phyloP scores from a whole-genome alignment of 1,284 basidiomycete genomes.

The Naganishia liquefaciens region DNA sequence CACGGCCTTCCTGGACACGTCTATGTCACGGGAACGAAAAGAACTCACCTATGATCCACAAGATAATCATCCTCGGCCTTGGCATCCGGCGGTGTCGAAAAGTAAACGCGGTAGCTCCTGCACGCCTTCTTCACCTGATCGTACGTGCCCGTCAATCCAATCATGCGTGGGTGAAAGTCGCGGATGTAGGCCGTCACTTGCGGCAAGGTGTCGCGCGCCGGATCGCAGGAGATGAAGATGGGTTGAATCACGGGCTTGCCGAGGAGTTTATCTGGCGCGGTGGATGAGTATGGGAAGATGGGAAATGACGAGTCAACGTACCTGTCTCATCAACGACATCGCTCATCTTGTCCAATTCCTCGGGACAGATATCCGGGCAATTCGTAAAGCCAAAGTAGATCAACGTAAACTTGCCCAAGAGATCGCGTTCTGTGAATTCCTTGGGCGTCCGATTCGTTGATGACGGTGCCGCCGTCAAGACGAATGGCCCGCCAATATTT shows the following conservation, averaged over 20 bases:
- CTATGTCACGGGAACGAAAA: too few species aligned
- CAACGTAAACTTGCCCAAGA: slow-evolving; percentile 78
- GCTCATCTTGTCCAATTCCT: slow-evolving; percentile 95
- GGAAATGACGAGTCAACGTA: slow-evolving; percentile 51
- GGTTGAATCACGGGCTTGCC: slow-evolving; percentile 67
- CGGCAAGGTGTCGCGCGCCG: slow-evolving; percentile 77
- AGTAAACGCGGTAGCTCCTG: slow-evolving; percentile 96
- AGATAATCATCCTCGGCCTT: slow-evolving; percentile 82
- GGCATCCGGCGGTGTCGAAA: slow-evolving; percentile 86
- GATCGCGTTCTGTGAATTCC: slow-evolving; percentile 77
- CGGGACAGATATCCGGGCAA: slow-evolving; percentile 97
- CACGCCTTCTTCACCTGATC: slow-evolving; percentile 83
- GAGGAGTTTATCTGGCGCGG: slow-evolving; percentile 64
- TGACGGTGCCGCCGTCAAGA: slow-evolving; percentile 56
- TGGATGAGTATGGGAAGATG: background rate
- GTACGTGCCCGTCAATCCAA: slow-evolving; percentile 86
- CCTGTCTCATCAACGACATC: slow-evolving; percentile 74
- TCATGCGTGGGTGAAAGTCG: slow-evolving; percentile 88
- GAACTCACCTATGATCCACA: slow-evolving; percentile 74
- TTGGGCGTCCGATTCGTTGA: slow-evolving; percentile 50
- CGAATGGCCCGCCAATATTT: slow-evolving; percentile 87
- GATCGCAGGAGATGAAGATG: slow-evolving; percentile 94
- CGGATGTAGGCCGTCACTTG: slow-evolving; percentile 59
- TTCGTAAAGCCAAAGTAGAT: slow-evolving; percentile 98
- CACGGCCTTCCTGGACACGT: background rate